Percentiles rank a stretch among this genome's conserved stretches.
Conservation (phyloP, 2,329 filamentous ascomycete species). For the Aspergillus udagawae region DNA sequence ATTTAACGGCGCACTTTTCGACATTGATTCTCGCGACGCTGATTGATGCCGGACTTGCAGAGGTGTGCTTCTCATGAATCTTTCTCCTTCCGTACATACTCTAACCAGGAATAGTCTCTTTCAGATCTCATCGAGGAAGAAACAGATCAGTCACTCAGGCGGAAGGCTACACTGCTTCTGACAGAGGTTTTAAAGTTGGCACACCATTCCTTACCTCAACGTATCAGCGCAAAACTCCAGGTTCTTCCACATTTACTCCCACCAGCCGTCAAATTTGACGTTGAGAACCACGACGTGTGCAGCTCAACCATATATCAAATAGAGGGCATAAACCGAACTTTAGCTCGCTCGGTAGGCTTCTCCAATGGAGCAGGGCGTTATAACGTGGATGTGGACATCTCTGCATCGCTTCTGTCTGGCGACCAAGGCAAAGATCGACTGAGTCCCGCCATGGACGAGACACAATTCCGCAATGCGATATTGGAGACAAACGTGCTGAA, state of each 20-base stretch:
- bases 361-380: conserved; percentile 38
- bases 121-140: conserved; percentile 49
- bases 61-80: conserved; percentile 27
- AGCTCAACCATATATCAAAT: conserved; percentile 95
- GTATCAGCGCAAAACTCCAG: conserved; percentile 80
- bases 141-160: conserved; percentile 57
- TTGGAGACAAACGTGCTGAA: conserved; percentile 77
- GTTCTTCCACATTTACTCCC: conserved; percentile 81
- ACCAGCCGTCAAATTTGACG: conserved; percentile 67
- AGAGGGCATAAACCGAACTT: conserved; percentile 89
- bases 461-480: conserved; percentile 58
- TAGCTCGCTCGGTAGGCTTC: conserved; percentile 70
- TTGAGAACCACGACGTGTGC: conserved; percentile 71
- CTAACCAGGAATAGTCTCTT: conserved; percentile 38
- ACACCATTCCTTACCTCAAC: conserved; percentile 75
- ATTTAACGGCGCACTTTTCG: conserved; percentile 90
- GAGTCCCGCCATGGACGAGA: conserved; percentile 60
- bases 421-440: conserved; percentile 52
- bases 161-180: conserved; percentile 85
- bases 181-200: conserved; percentile 89
- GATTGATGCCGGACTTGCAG: conserved; percentile 71
- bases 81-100: background rate
- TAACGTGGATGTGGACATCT: conserved; percentile 44
- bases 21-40: conserved; percentile 82
- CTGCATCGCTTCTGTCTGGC: conserved; percentile 36